Evolutionary conservation across 2,329 filamentous ascomycete species (phyloP), one percentile per base, ranked within the genome.

Genomic region (Colletotrichum sp.): DNA sequence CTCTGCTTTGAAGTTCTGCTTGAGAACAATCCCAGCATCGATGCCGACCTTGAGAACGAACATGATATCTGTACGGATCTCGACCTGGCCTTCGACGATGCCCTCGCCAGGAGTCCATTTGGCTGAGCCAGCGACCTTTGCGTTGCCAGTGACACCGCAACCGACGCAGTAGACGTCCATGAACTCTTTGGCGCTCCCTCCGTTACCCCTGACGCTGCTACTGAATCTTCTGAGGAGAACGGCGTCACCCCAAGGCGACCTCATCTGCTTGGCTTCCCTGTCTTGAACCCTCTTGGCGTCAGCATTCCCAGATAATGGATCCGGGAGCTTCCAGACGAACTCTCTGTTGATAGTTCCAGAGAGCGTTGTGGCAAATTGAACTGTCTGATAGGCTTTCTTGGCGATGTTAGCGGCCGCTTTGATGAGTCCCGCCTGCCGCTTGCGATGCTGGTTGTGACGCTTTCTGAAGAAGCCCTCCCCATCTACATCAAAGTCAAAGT

Each of bases 151-250:
- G 7, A 81, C 78, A 28, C 81, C 81, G 68, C 82, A 83, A 44
- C 78, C 79, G 36, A 83, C 82, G 55, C 82, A 83, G 74, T 78
- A 83, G 55, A 83, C 66, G 77, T 82, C 79, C 63, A 83, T 63
- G 57, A 80, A 79, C n/a, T 67, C 59, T n/a, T 34, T 30, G 25
- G 59, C 28, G 19, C 28, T 61, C 19, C 28, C 71, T 44, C 74
- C 71, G 5, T 76, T 69, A 12, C 48, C 64, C 27, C 78, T 80
- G 66, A 81, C 44, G n/a, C 44, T 52, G 16, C 44, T 22, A 52
- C n/a, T 52, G 80, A 5, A 80, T 76, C 76, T 81, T 80, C 77
- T 22, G 1, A 83, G 77, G 13, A 83, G 78, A 9, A 83, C 78
- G 34, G 81, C 76, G 11, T 81, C 75, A 39, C 81, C 81, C 80